These are phyloP conservation scores for Microdochium trichocladiopsis DNA, from an alignment of 2,329 filamentous ascomycete species.

Conservation along the genomic window DNA sequence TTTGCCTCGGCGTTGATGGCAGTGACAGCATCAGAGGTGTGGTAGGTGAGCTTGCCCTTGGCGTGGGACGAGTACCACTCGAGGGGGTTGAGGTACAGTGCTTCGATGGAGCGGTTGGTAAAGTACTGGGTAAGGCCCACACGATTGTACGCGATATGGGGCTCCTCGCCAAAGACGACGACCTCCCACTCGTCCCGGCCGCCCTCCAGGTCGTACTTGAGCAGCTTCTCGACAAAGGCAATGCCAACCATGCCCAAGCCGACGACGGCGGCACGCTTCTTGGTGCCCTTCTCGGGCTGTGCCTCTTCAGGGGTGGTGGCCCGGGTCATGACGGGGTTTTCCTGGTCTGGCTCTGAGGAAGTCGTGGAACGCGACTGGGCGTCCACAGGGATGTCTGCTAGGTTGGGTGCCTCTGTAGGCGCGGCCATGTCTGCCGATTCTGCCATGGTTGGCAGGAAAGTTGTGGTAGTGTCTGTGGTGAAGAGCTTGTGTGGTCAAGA, in stretches of 20 bases:
- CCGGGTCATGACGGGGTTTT: not conserved
- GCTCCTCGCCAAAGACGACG: slow-evolving; percentile 80
- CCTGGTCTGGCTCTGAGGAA: not conserved
- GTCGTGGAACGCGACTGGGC: not conserved
- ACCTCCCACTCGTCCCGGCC: slow-evolving; percentile 63
- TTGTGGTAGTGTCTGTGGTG: not conserved
- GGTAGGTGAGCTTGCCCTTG: slow-evolving; percentile 62
- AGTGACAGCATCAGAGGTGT: slow-evolving; percentile 69
- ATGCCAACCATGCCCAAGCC: slow-evolving; percentile 90
- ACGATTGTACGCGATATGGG: slow-evolving; percentile 84
- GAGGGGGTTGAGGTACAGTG: slow-evolving; percentile 77
- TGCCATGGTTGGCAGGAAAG: not conserved
- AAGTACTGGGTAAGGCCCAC: slow-evolving; percentile 88
- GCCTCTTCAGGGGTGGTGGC: slow-evolving; percentile 32
- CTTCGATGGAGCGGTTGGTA: slow-evolving; percentile 75
- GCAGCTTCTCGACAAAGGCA: slow-evolving; percentile 81
- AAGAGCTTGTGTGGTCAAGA: slow-evolving; percentile 1
- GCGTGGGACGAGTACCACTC: slow-evolving; percentile 68
- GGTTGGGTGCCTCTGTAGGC: not conserved
- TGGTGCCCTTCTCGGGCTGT: slow-evolving; percentile 28
- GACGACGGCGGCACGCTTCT: slow-evolving; percentile 72
- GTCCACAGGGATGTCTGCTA: not conserved
- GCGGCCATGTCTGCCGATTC: not conserved
- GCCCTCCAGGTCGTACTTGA: slow-evolving; percentile 60
- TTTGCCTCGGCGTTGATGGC: slow-evolving; percentile 58